Conservation (phyloP, 352 stramenopile genomes). For the Globisporangium splendens region DNA sequence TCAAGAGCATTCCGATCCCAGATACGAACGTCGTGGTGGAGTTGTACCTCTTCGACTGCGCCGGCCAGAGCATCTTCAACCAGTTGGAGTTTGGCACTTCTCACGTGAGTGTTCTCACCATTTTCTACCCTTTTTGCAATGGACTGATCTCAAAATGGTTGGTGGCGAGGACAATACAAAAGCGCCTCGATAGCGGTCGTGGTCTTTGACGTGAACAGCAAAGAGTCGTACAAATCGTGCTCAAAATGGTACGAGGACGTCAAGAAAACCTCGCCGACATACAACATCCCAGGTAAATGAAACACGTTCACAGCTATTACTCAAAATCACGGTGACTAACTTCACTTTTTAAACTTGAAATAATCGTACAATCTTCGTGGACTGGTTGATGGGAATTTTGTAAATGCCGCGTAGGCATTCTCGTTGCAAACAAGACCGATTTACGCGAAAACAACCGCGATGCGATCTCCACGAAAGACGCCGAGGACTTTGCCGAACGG, state of each 20-base stretch:
- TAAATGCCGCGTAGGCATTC: conserved; percentile 31
- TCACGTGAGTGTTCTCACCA: conserved; percentile 35
- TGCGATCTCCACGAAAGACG: conserved; percentile 65
- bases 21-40: conserved; percentile 90
- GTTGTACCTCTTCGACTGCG: conserved; percentile 93
- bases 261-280: conserved; percentile 61
- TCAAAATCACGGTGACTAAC: background rate
- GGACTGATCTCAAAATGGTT: background rate
- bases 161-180: conserved; percentile 47
- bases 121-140: background rate
- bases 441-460: conserved; percentile 75
- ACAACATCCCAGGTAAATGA: conserved; percentile 58
- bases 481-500: conserved; percentile 59
- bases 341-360: too few relatives aligned
- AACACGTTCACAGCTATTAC: too few relatives aligned
- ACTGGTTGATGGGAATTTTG: too few relatives aligned
- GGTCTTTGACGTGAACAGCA: conserved; percentile 86
- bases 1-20: conserved; percentile 88
- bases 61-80: conserved; percentile 93
- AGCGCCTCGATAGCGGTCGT: conserved; percentile 72
- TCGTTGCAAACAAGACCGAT: conserved; percentile 80
- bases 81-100: conserved; percentile 87
- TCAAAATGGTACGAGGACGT: conserved; percentile 84
- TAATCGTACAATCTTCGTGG: too few relatives aligned
- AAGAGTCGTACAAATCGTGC: conserved; percentile 83